Evolutionary conservation across 2,329 filamentous ascomycete species (phyloP), one percentile per base, ranked within the genome.

Genomic region (Fusarium sp.): DNA sequence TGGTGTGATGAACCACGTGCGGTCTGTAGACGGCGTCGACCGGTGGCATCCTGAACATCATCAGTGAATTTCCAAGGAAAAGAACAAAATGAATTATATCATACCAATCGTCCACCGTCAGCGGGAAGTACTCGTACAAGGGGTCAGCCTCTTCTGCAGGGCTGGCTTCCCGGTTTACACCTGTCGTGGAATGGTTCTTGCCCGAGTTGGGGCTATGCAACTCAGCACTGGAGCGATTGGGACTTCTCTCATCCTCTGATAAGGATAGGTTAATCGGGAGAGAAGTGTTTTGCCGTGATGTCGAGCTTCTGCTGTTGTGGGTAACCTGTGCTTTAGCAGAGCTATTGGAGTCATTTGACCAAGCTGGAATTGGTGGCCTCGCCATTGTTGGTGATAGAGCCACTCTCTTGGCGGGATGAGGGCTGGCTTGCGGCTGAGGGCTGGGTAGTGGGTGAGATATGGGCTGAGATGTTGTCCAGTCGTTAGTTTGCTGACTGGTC

Each of bases 71-170:
- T 22, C 14, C 42, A 25, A 58, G 38, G n/a, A 40, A 6, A 47
- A 66, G 27, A 42, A 29, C 20, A n/a, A 38, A 45, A 22, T 36
- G 8, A 80, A 35, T 31, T 31, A 38, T 22, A 56, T 64, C 84
- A 78, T 81, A 90, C 93, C 93, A 98, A 79, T 98, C 95, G 81
- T 98, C 95, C 68, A 98, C 85, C 58, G 93, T 95, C 18, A 98
- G 87, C 0, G 95, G 95, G 74, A 98, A 98, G 80, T 98, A 98
- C 84, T 98, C 95, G 80, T 98, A 98, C 20, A 98, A 85, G 74
- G 95, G 86, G 82, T 98, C 95, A 1, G 92, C 92, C 76, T 92
- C 93, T 77, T 97, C 95, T 74, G 91, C 84, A 36, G 93, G 88
- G 79, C 92, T 92, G 80, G 90, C 88, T 75, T 87, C 87, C 54